Conservation (phyloP, 805 yeast species). For the Ogataea glucozyma region DNA sequence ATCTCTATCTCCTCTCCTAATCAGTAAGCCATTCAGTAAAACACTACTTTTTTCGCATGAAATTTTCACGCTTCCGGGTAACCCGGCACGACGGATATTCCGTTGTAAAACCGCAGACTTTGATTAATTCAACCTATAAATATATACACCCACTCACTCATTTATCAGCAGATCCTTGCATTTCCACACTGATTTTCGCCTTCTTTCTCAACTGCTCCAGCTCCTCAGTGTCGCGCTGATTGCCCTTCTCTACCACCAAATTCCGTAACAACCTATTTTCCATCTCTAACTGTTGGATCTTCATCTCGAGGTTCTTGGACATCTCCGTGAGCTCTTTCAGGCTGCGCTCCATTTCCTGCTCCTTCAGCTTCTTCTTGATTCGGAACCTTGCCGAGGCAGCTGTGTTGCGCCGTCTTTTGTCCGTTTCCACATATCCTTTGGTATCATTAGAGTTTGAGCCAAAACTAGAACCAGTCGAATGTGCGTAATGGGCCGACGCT, state of each 20-base stretch:
- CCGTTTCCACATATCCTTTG: slow-evolving; percentile 42
- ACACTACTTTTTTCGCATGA: not conserved
- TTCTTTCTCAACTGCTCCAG: slow-evolving; percentile 52
- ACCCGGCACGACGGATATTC: not conserved
- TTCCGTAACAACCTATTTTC: slow-evolving; percentile 85
- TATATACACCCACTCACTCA: not conserved
- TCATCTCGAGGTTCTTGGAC: slow-evolving; percentile 64
- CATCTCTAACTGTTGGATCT: slow-evolving; percentile 85
- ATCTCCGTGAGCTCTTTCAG: slow-evolving; percentile 71
- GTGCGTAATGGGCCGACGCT: slow-evolving; percentile 1
- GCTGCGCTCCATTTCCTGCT: slow-evolving; percentile 83
- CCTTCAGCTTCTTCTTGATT: slow-evolving; percentile 86
- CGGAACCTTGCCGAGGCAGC: slow-evolving; percentile 95
- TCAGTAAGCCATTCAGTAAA: not conserved
- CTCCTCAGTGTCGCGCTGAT: slow-evolving; percentile 52
- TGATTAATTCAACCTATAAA: not conserved
- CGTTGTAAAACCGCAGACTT: not conserved
- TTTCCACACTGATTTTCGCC: slow-evolving; percentile 38
- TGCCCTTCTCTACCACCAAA: slow-evolving; percentile 79
- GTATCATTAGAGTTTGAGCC: slow-evolving; percentile 6
- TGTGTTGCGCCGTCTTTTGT: slow-evolving; percentile 83
- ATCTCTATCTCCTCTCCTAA: no score
- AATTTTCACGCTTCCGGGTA: not conserved
- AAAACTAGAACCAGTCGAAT: no score
- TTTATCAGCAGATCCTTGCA: not conserved